Conservation (phyloP, 192 early-diverging fungal species). For the Podila epicladia region DNA sequence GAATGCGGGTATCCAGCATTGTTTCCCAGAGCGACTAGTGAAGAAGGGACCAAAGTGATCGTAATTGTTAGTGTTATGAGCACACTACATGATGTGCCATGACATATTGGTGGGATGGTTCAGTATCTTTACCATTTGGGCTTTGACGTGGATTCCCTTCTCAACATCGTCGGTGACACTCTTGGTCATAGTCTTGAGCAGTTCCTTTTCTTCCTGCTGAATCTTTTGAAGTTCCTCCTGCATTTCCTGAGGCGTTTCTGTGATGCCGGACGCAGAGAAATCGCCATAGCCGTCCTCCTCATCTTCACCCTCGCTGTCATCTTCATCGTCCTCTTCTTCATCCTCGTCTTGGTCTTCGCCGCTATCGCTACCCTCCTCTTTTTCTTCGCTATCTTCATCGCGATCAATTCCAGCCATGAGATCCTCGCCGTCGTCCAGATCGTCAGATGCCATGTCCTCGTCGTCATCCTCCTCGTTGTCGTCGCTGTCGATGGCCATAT, state of each 20-base stretch:
- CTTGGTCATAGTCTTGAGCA: slow-evolving; percentile 81
- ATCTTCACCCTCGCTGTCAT: slow-evolving; percentile 51
- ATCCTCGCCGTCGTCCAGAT: slow-evolving; percentile 60
- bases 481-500: slow-evolving; percentile 20
- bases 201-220: slow-evolving; percentile 84
- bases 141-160: slow-evolving; percentile 90
- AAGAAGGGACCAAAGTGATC: not conserved
- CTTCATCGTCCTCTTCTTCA: slow-evolving; percentile 51
- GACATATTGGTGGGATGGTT: too few species aligned
- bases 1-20: slow-evolving; percentile 87
- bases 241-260: slow-evolving; percentile 50
- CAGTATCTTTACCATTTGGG: slow-evolving; percentile 80
- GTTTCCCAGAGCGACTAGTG: slow-evolving; percentile 80
- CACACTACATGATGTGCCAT: too few species aligned
- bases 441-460: slow-evolving; percentile 25
- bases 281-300: slow-evolving; percentile 54
- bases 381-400: slow-evolving; percentile 31
- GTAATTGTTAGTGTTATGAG: not conserved
- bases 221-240: slow-evolving; percentile 76
- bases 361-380: slow-evolving; percentile 42
- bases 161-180: slow-evolving; percentile 82
- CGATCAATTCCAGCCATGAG: slow-evolving; percentile 57
- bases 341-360: slow-evolving; percentile 35
- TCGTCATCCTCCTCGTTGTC: slow-evolving; percentile 61
- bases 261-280: slow-evolving; percentile 19